Conservation (phyloP, 352 stramenopile species). For the Phytophthora hibernalis region DNA sequence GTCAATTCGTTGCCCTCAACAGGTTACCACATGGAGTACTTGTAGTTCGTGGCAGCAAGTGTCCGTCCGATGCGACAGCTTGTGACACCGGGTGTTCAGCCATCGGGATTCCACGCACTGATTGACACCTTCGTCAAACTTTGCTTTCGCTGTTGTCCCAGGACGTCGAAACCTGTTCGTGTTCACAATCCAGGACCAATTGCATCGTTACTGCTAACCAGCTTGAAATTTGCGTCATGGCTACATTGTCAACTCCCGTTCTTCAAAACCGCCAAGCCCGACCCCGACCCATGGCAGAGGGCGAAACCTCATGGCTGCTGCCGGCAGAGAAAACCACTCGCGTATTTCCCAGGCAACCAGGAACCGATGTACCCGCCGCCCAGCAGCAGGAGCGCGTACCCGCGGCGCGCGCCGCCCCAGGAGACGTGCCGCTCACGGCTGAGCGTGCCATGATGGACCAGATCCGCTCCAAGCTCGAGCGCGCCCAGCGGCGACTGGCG, state of each 20-base stretch:
- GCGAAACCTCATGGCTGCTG: slow-evolving; percentile 7
- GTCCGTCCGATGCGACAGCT: background rate
- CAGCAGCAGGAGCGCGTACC: slow-evolving; percentile 19
- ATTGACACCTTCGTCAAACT: background rate
- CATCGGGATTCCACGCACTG: background rate
- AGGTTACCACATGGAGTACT: too few species aligned
- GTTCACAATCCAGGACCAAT: too few species aligned
- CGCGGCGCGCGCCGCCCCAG: slow-evolving; percentile 9
- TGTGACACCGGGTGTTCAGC: background rate
- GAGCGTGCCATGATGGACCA: slow-evolving; percentile 78
- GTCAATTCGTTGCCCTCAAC: background rate
- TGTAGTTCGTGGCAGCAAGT: background rate
- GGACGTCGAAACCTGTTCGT: slow-evolving; percentile 17
- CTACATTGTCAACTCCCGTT: slow-evolving; percentile 15
- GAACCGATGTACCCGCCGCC: slow-evolving; percentile 19
- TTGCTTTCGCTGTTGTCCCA: background rate
- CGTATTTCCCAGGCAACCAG: slow-evolving; percentile 10
- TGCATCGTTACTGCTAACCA: background rate
- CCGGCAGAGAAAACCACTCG: slow-evolving; percentile 17
- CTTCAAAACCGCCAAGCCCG: slow-evolving; percentile 1
- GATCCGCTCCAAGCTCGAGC: slow-evolving; percentile 76
- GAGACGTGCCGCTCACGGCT: slow-evolving; percentile 42
- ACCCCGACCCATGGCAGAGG: slow-evolving; percentile 22
- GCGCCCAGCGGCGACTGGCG: slow-evolving; percentile 59
- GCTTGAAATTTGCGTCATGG: background rate